phyloP scores from a whole-genome alignment of 1,284 basidiomycete species.

The Ganoderma resinaceum region DNA sequence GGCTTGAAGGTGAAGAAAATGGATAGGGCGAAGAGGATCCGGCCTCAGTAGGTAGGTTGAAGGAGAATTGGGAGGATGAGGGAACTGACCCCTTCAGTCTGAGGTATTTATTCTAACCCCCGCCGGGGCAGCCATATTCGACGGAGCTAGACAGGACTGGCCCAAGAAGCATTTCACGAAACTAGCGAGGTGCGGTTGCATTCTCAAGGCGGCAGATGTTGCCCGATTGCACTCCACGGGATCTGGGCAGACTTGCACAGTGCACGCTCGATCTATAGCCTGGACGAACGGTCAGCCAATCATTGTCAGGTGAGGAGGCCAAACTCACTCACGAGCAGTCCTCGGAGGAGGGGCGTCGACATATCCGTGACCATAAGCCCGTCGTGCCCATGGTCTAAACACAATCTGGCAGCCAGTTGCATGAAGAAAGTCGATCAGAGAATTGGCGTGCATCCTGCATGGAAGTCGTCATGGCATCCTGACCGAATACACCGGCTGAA shows the following conservation, averaged over 20 bases:
- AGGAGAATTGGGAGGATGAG: constrained; percentile 13
- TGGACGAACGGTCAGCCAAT: not conserved
- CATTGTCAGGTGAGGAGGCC: not conserved
- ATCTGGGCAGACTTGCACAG: not conserved
- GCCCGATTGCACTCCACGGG: not conserved
- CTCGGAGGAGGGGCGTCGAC: not conserved
- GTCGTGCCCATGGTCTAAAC: not conserved
- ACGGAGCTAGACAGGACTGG: not conserved
- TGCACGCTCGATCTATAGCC: not conserved
- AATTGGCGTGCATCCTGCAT: not conserved
- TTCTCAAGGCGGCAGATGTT: not conserved
- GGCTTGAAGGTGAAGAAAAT: not conserved
- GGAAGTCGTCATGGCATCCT: not conserved
- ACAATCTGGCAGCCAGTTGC: not conserved
- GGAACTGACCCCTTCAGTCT: not conserved
- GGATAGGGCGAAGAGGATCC: constrained; percentile 27
- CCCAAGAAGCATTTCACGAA: not conserved
- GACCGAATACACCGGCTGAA: not conserved
- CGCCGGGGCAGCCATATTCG: not conserved
- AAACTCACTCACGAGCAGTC: not conserved
- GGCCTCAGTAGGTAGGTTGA: constrained; percentile 26
- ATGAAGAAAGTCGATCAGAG: not conserved
- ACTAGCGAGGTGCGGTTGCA: not conserved
- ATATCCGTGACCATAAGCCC: not conserved
- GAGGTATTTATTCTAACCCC: not conserved